phyloP scores from a whole-genome alignment of 805 yeast genomes.

The Candida tibetensis region DNA sequence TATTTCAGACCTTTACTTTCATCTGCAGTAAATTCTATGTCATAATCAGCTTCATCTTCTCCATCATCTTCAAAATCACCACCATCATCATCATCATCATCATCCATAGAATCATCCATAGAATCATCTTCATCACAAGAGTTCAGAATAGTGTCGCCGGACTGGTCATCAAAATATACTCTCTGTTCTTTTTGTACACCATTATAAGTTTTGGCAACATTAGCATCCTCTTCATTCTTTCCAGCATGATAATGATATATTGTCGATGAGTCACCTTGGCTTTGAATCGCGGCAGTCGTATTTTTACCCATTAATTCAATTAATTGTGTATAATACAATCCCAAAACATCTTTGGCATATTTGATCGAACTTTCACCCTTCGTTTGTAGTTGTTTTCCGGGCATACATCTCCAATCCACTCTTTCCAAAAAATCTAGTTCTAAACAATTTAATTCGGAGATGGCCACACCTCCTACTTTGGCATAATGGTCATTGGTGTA shows the following conservation, averaged over 20 bases:
- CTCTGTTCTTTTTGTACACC: neutral
- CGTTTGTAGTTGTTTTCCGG: conserved; percentile 28
- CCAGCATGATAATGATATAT: neutral
- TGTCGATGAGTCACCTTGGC: conserved; percentile 1
- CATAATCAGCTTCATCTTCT: conserved; percentile 12
- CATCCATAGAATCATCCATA: conserved; percentile 6
- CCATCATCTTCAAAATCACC: conserved; percentile 14
- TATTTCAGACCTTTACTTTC: conserved; percentile 9
- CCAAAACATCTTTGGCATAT: conserved; percentile 37
- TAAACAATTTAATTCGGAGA: conserved; percentile 76
- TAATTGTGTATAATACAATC: conserved; percentile 38
- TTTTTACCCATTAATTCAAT: conserved; percentile 41
- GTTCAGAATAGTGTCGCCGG: neutral
- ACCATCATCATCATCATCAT: conserved; percentile 11
- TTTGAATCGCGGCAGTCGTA: conserved; percentile 6
- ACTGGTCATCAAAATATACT: too few relatives aligned
- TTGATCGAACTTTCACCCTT: conserved; percentile 19
- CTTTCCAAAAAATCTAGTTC: conserved; percentile 84
- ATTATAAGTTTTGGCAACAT: neutral
- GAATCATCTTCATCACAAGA: neutral
- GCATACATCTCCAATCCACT: conserved; percentile 64
- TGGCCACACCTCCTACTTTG: conserved; percentile 89
- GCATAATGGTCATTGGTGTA: conserved; percentile 94
- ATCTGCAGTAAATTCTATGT: conserved; percentile 11
- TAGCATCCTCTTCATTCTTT: neutral